Evolutionary conservation across 2,329 filamentous ascomycete species (phyloP).

Genomic region (Xylariaceae sp.): DNA sequence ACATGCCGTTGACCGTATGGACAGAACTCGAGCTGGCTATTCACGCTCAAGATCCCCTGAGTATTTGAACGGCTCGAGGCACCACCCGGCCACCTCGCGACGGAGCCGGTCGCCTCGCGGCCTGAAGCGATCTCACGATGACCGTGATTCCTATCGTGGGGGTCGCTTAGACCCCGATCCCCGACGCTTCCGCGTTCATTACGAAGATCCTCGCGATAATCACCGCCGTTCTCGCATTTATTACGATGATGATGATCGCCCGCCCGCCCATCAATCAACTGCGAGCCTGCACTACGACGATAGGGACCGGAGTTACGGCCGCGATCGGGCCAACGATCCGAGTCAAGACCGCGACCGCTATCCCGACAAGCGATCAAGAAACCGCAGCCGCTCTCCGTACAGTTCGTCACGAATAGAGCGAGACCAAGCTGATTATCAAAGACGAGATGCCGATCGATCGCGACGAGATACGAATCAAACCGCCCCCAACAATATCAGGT

Average conservation of each 20-base stretch:
- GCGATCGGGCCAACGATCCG: conserved; percentile 30
- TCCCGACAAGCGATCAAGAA: conserved; percentile 49
- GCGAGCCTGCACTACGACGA: conserved; percentile 43
- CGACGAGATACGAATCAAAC: conserved; percentile 28
- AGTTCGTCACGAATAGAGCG: conserved; percentile 25
- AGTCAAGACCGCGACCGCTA: conserved; percentile 48
- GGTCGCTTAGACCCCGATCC: conserved; percentile 47
- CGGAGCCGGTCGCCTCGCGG: conserved; percentile 57
- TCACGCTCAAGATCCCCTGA: conserved; percentile 53
- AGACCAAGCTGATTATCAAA: conserved; percentile 23
- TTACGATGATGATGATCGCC: conserved; percentile 55
- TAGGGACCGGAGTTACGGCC: conserved; percentile 41
- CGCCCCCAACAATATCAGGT: conserved; percentile 34
- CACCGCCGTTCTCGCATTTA: conserved; percentile 43
- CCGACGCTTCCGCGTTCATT: conserved; percentile 55
- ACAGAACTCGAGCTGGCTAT: conserved; percentile 66
- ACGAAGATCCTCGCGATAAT: conserved; percentile 51
- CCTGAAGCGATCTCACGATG: conserved; percentile 61
- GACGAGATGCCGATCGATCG: conserved; percentile 23
- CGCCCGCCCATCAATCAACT: conserved; percentile 37
- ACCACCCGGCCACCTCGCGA: conserved; percentile 42
- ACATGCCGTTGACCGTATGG: conserved; percentile 85
- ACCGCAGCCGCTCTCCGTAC: conserved; percentile 33
- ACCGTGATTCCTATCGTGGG: conserved; percentile 46
- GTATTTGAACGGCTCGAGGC: conserved; percentile 31